Evolutionary conservation across 306 rosid species (phyloP).

Genomic region (Pterocarpus macrocarpus): DNA sequence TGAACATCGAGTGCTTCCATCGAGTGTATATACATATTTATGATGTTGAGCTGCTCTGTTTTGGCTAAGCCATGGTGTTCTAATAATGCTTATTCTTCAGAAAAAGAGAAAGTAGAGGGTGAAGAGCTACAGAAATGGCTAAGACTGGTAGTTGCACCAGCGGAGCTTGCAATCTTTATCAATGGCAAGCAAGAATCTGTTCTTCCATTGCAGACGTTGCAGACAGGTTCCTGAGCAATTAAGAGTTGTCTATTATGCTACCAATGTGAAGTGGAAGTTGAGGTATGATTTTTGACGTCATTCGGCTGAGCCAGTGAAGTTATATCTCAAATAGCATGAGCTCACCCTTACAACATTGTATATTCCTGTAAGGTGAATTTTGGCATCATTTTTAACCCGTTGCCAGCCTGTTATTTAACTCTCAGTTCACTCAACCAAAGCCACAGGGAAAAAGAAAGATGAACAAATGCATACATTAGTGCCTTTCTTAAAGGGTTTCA

Average conservation of each 20-base stretch:
- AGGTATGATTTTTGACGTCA: constrained; percentile 48
- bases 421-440: constrained; percentile 51
- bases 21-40: not conserved
- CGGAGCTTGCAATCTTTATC: constrained; percentile 77
- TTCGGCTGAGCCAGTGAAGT: constrained; percentile 51
- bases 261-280: constrained; percentile 43
- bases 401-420: constrained; percentile 52
- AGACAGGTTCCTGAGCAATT: constrained; percentile 53
- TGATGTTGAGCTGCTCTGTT: constrained; percentile 23
- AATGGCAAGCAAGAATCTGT: constrained; percentile 75
- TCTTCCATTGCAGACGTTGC: constrained; percentile 76
- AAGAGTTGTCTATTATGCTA: constrained; percentile 39
- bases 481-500: constrained; percentile 48
- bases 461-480: constrained; percentile 49
- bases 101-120: constrained; percentile 95
- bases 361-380: constrained; percentile 61
- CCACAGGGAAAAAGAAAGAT: constrained; percentile 41
- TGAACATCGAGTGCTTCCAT: constrained; percentile 13
- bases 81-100: constrained; percentile 65
- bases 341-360: constrained; percentile 63
- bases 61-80: constrained; percentile 31
- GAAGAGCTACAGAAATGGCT: constrained; percentile 93
- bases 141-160: constrained; percentile 92
- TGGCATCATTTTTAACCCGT: constrained; percentile 58
- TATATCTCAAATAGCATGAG: constrained; percentile 52